Evolutionary conservation across 1,284 basidiomycete genomes (phyloP).

Genomic region (Rhodofomes roseus): DNA sequence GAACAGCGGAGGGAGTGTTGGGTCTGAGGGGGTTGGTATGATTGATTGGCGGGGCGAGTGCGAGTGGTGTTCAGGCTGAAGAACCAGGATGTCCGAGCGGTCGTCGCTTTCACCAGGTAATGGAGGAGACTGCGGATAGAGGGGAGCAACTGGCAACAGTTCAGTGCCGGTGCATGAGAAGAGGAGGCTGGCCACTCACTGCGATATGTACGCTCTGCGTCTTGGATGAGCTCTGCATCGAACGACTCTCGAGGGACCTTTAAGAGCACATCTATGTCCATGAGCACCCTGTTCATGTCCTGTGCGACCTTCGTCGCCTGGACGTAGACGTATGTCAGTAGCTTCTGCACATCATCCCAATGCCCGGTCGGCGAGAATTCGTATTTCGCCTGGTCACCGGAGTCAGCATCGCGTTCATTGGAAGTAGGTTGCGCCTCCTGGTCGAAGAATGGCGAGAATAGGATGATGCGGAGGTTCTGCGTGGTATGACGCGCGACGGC

Average conservation of each 20-base stretch:
- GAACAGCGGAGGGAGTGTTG: slow-evolving; percentile 22
- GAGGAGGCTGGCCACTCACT: slow-evolving; percentile 14
- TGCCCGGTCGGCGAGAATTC: slow-evolving; percentile 42
- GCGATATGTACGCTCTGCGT: slow-evolving; percentile 23
- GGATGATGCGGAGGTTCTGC: slow-evolving; percentile 53
- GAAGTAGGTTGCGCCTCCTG: slow-evolving; percentile 8
- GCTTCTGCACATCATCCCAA: slow-evolving; percentile 60
- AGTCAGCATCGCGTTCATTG: not conserved
- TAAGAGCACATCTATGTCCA: slow-evolving; percentile 69
- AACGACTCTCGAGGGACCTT: slow-evolving; percentile 43
- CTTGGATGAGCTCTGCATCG: slow-evolving; percentile 30
- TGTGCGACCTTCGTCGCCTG: slow-evolving; percentile 70
- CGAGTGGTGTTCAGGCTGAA: slow-evolving; percentile 16
- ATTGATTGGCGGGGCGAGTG: slow-evolving; percentile 3
- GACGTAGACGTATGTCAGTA: slow-evolving; percentile 73
- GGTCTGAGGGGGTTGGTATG: slow-evolving; percentile 8
- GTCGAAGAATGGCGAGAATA: slow-evolving; percentile 56
- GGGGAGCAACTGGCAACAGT: not conserved
- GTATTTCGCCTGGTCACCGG: slow-evolving; percentile 12
- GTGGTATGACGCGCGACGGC: slow-evolving; percentile 44
- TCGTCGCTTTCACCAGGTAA: slow-evolving; percentile 7
- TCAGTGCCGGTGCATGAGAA: not conserved
- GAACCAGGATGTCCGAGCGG: slow-evolving; percentile 13
- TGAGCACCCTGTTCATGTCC: slow-evolving; percentile 57
- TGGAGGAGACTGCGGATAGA: slow-evolving; percentile 3